Percentiles rank a stretch among this genome's conserved stretches.
Evolutionary conservation across 371 early-diverging fungal species (phyloP).

Genomic region (Actinomucor elegans): DNA sequence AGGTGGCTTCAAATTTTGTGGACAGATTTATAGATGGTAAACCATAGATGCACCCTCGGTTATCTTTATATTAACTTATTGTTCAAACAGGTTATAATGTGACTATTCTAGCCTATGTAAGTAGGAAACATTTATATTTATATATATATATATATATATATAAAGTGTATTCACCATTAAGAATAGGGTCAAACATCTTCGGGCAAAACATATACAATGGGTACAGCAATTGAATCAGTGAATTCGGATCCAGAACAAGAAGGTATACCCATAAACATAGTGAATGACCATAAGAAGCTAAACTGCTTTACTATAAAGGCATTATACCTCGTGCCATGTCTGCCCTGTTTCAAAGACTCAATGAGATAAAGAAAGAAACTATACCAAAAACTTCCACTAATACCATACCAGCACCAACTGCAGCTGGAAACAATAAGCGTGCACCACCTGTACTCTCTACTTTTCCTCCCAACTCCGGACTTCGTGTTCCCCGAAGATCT

Average conservation of each 20-base stretch:
- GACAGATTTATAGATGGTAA: constrained; percentile 88
- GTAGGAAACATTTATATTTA: too few species aligned
- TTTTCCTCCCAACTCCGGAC: constrained; percentile 13
- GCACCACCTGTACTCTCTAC: constrained; percentile 7
- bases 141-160: too few species aligned
- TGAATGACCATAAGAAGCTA: too few species aligned
- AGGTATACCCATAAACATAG: constrained; percentile 28
- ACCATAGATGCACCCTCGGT: not conserved
- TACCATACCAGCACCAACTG: not conserved
- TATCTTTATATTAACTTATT: constrained; percentile 1
- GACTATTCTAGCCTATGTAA: constrained; percentile 95
- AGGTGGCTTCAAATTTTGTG: constrained; percentile 70
- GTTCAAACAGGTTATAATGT: constrained; percentile 82
- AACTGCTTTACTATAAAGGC: constrained; percentile 55
- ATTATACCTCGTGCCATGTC: constrained; percentile 90
- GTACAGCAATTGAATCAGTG: constrained; percentile 70
- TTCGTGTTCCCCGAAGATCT: constrained; percentile 24
- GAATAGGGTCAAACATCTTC: constrained; percentile 88
- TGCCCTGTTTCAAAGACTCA: constrained; percentile 63
- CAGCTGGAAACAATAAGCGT: not conserved
- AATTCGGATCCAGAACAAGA: constrained; percentile 48
- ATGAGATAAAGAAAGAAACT: constrained; percentile 26
- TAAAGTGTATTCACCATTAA: too few species aligned
- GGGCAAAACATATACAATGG: constrained; percentile 99
- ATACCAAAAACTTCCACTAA: not conserved